These are phyloP conservation scores for Botryotinia calthae DNA, from an alignment of 2,329 filamentous ascomycete genomes.

Conservation along the genomic window DNA sequence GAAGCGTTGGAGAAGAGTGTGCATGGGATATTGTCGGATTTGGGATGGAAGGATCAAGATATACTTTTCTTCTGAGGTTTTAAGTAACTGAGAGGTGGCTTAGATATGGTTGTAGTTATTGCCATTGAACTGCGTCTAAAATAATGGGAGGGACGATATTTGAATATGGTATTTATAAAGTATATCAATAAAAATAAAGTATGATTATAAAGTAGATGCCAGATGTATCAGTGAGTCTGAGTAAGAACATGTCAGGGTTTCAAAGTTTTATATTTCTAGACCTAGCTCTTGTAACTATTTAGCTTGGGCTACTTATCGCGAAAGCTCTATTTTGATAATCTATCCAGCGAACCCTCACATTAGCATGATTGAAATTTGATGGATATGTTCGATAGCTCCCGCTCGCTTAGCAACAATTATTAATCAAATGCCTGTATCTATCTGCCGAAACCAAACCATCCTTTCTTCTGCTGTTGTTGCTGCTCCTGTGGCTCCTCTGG, in stretches of 20 bases:
- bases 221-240: not conserved
- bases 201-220: not conserved
- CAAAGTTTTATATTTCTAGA: not conserved
- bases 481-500: constrained; percentile 34
- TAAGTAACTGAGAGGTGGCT: not conserved
- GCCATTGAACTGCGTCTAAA: not conserved
- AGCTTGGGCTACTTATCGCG: not conserved
- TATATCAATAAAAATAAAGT: not conserved
- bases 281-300: not conserved
- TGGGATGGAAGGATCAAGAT: constrained; percentile 72
- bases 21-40: constrained; percentile 51
- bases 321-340: not conserved
- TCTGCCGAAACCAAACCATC: constrained; percentile 70
- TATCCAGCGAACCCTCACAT: not conserved
- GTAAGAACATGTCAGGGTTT: not conserved
- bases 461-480: constrained; percentile 58
- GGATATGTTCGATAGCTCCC: not conserved
- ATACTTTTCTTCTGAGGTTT: constrained; percentile 67
- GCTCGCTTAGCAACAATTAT: not conserved
- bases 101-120: not conserved
- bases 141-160: not conserved
- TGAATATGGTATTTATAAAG: not conserved
- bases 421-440: constrained; percentile 16
- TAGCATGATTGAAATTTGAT: not conserved
- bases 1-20: constrained; percentile 68